Conservation (phyloP, 2,329 filamentous ascomycete genomes). For the Xylariaceae sp. region DNA sequence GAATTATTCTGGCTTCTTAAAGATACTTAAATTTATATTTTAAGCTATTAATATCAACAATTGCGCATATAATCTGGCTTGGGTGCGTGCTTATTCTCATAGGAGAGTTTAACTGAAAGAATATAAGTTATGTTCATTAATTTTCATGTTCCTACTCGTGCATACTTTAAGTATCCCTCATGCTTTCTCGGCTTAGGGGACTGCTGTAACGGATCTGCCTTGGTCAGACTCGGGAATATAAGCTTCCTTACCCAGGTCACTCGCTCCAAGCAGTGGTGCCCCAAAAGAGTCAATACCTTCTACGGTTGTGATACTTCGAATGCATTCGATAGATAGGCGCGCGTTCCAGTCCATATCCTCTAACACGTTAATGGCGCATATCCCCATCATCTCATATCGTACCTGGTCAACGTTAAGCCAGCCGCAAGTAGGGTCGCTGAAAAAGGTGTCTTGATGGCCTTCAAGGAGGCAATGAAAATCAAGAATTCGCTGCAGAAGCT, state of each 20-base stretch:
- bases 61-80: too few species aligned
- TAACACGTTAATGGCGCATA: constrained; percentile 17
- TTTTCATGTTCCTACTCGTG: too few species aligned
- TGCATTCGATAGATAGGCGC: constrained; percentile 21
- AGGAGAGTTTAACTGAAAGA: too few species aligned
- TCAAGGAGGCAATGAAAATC: constrained; percentile 11
- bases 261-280: neutral
- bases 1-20: too few species aligned
- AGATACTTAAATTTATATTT: too few species aligned
- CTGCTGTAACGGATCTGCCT: too few species aligned
- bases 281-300: neutral
- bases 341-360: constrained; percentile 25
- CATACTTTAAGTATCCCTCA: too few species aligned
- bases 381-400: constrained; percentile 26
- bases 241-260: constrained; percentile 1
- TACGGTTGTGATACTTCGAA: constrained; percentile 1
- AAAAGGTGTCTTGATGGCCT: neutral
- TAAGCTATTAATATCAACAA: too few species aligned
- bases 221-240: constrained; percentile 4
- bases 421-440: constrained; percentile 6
- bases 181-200: too few species aligned
- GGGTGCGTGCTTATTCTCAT: too few species aligned
- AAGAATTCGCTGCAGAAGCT: constrained; percentile 19
- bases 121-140: too few species aligned
- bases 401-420: constrained; percentile 24